Conservation (phyloP, 306 rosid genomes). For the Begonia masoniana region DNA sequence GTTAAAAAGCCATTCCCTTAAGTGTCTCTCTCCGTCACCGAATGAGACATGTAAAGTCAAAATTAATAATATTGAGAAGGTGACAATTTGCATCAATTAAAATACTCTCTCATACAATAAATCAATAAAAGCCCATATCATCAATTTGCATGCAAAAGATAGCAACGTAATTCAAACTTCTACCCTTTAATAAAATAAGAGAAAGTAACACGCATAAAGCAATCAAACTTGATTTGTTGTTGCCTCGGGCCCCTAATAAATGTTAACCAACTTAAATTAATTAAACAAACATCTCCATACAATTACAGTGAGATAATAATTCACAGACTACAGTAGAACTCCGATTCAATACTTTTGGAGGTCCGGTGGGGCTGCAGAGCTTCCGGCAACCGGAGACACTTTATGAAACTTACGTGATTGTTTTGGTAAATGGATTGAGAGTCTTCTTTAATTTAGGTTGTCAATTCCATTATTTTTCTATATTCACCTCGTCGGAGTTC, state of each 20-base stretch:
- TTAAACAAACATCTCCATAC: background rate
- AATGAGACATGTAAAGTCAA: no score
- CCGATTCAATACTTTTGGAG: background rate
- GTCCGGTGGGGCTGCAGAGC: no score
- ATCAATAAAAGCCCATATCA: background rate
- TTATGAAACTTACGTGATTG: slow-evolving; percentile 32
- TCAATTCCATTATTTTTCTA: slow-evolving; percentile 3
- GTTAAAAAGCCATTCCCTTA: no score
- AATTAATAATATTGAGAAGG: no score
- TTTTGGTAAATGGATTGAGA: slow-evolving; percentile 5
- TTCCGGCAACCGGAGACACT: slow-evolving; percentile 4
- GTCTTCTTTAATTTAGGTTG: slow-evolving; percentile 2
- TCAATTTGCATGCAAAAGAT: background rate
- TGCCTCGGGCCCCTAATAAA: slow-evolving; percentile 74
- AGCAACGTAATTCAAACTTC: no score
- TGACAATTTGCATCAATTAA: no score
- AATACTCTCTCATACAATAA: no score
- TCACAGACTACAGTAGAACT: slow-evolving; percentile 15
- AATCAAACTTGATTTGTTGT: slow-evolving; percentile 5
- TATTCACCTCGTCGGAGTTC: no score
- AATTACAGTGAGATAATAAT: slow-evolving; percentile 18
- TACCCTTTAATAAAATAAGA: background rate
- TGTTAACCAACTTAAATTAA: background rate
- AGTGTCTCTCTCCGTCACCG: no score
- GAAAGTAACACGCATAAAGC: slow-evolving; percentile 8